Evolutionary conservation across 345 rosid species (phyloP).

Genomic region (Brassica nigra): DNA sequence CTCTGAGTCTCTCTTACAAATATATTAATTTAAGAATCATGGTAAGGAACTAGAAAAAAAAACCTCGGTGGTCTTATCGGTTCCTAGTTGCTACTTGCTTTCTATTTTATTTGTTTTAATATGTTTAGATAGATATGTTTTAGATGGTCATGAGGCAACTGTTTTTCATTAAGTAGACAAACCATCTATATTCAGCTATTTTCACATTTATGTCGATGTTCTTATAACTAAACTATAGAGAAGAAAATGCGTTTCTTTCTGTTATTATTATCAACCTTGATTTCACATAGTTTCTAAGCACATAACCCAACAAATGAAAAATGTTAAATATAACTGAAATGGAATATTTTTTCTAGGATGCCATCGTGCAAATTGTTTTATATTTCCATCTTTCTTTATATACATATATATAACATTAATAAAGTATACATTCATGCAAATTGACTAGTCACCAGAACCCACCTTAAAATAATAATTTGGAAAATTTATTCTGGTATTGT

Average conservation of each 20-base stretch:
- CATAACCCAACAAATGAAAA: constrained; percentile 23
- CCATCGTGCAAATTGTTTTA: constrained; percentile 18
- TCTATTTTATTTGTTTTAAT: background rate
- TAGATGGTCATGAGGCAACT: too few relatives aligned
- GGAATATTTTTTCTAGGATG: background rate
- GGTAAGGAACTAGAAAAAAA: background rate
- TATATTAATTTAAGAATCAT: background rate
- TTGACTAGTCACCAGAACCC: constrained; percentile 44
- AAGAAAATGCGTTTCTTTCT: constrained; percentile 9
- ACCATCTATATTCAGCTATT: constrained; percentile 8
- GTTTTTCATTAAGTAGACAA: constrained; percentile 22
- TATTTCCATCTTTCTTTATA: background rate
- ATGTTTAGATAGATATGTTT: too few relatives aligned
- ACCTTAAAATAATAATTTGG: constrained; percentile 24
- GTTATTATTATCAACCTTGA: constrained; percentile 21
- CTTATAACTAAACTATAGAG: constrained; percentile 6
- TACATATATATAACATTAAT: constrained; percentile 11
- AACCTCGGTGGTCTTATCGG: background rate
- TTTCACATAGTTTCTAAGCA: background rate
- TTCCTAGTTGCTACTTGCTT: background rate
- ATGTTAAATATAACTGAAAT: constrained; percentile 16
- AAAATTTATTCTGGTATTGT: constrained; percentile 3
- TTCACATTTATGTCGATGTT: constrained; percentile 8
- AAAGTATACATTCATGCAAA: constrained; percentile 30
- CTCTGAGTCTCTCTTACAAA: too few relatives aligned